Evolutionary conservation across 148 eudicot genomes (phyloP).

Genomic region (Silene conica): DNA sequence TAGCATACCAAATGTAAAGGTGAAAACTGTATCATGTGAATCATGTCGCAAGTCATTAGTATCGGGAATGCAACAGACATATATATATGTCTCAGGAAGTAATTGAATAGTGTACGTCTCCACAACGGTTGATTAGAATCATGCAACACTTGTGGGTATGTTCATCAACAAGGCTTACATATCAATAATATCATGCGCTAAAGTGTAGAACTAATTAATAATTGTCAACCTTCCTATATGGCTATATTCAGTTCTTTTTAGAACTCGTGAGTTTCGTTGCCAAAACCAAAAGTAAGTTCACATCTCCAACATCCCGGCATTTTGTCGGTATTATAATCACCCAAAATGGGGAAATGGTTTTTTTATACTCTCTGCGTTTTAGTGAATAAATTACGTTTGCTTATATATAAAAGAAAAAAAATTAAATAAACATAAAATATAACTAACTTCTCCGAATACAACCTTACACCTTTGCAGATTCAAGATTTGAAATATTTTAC

Average conservation of each 20-base stretch:
- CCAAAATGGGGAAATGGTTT: too few relatives aligned
- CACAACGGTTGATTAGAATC: slow-evolving; percentile 17
- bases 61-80: slow-evolving; percentile 5
- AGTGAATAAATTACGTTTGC: too few relatives aligned
- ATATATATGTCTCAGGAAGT: slow-evolving; percentile 3
- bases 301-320: background rate
- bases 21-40: background rate
- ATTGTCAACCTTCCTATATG: background rate
- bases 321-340: too few relatives aligned
- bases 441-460: too few relatives aligned
- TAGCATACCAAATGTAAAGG: background rate
- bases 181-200: slow-evolving; percentile 12
- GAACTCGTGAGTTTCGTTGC: slow-evolving; percentile 1
- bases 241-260: too few relatives aligned
- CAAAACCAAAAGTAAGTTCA: background rate
- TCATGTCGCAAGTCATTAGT: too few relatives aligned
- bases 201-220: background rate
- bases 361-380: too few relatives aligned
- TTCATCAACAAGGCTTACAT: slow-evolving; percentile 9
- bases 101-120: slow-evolving; percentile 11
- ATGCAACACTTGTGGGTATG: slow-evolving; percentile 20
- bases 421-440: too few relatives aligned
- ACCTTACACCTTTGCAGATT: too few relatives aligned
- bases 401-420: too few relatives aligned
- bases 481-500: too few relatives aligned